Evolutionary conservation across 31 red algal species (phyloP), one percentile per base, ranked within the genome.

Genomic region (Asparagopsis taxiformis): DNA sequence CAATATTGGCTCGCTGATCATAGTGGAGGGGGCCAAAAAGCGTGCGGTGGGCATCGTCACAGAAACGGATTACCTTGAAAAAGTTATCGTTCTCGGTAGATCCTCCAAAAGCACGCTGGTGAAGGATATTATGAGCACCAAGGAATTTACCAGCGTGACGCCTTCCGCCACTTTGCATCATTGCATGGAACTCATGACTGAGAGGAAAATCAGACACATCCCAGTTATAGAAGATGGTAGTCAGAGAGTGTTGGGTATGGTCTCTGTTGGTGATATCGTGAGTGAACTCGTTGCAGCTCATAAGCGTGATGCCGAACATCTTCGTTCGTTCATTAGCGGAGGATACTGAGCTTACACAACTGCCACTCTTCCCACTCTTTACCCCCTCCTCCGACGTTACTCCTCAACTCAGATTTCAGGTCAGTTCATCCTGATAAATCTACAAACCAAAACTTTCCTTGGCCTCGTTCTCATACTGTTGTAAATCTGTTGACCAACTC

Each of bases 101-200:
- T 84, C 78, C 1, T 68, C 61, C 49, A 78, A 74, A 19, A 78
- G 70, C 30, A 88, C 91, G 30, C 46, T 71, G 13, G 91, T 94
- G 6, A 51, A 66, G 3, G 91, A 87, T 33, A 94, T 94, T 25
- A 94, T 94, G 91, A 85, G 75, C 52, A 77, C 67, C 0, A 94
- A 94, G 68, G 28, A 78, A 41, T 79, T 94, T 28, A 75, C 87
- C 4, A 61, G 46, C 38, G 91, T 94, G 13, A 79, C 55, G 20
- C 81, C 71, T 5, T 46, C 50, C 31, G 81, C 91, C 22, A 84
- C 82, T 24, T 61, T 94, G 49, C 24, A 51, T 1, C 36, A 94
- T 0, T 94, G 91, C 69, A 94, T 94, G 91, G 84, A 94, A 29
- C 70, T 94, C 24, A 94, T 94, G 91, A 80, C 73, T 1, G 74